Evolutionary conservation across 1,284 basidiomycete species (phyloP).

Genomic region (Rhodotorula mucilaginosa): DNA sequence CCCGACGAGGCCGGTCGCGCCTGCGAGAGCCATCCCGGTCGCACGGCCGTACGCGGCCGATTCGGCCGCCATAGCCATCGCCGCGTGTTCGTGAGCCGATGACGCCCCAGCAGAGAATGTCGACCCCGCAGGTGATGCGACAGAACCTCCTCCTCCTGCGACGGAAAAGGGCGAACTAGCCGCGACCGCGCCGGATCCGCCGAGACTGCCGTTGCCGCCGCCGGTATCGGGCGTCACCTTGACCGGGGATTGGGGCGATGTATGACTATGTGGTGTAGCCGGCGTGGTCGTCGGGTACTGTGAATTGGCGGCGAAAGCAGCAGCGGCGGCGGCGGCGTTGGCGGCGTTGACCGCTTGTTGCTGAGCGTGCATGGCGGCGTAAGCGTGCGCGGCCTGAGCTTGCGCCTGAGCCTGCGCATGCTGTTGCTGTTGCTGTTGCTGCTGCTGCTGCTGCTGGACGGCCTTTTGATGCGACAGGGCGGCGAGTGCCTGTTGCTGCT

Average conservation of each 20-base stretch:
- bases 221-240: conserved; percentile 25
- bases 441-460: background rate
- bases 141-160: background rate
- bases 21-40: conserved; percentile 20
- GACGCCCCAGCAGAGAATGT: conserved; percentile 15
- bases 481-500: conserved; percentile 7
- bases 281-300: conserved; percentile 5
- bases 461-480: conserved; percentile 2
- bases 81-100: background rate
- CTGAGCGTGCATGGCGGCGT: background rate
- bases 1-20: conserved; percentile 8
- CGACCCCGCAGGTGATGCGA: conserved; percentile 23
- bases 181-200: background rate
- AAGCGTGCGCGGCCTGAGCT: background rate
- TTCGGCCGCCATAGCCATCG: background rate
- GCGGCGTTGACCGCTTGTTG: no score
- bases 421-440: background rate
- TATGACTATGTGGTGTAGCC: conserved; percentile 12
- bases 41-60: conserved; percentile 8
- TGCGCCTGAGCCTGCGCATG: background rate
- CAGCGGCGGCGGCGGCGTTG: no score
- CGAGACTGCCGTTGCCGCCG: background rate
- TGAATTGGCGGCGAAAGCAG: background rate
- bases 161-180: conserved; percentile 21
- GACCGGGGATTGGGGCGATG: conserved; percentile 10